Conservation (phyloP, 306 rosid genomes). For the Chamaecrista fasciculata region DNA sequence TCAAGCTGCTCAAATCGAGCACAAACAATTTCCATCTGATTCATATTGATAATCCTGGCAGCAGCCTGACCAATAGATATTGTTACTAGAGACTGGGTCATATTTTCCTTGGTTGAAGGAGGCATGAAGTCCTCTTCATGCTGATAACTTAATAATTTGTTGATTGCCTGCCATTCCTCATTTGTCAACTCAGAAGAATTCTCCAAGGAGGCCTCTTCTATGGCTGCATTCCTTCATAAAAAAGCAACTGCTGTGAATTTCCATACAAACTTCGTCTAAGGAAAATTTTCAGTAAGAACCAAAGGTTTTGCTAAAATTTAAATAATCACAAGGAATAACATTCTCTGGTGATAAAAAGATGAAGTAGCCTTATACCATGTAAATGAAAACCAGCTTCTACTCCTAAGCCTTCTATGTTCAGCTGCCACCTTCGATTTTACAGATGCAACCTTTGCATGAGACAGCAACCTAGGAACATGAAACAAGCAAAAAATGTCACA, state of each 20-base stretch:
- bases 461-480: conserved; percentile 62
- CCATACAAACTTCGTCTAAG: conserved; percentile 8
- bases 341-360: background rate
- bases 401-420: conserved; percentile 63
- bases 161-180: conserved; percentile 93
- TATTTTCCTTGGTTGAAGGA: conserved; percentile 63
- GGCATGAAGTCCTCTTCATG: conserved; percentile 61
- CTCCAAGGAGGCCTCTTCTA: conserved; percentile 52
- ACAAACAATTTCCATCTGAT: conserved; percentile 77
- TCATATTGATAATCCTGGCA: conserved; percentile 69
- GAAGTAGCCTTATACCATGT: conserved; percentile 50
- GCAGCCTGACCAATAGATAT: conserved; percentile 79
- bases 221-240: conserved; percentile 49
- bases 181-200: conserved; percentile 52
- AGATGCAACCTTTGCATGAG: conserved; percentile 89
- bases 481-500: conserved; percentile 25
- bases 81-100: conserved; percentile 67
- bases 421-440: conserved; percentile 91
- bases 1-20: conserved; percentile 84
- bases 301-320: conserved; percentile 10
- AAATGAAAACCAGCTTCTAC: conserved; percentile 84
- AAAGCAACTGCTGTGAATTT: conserved; percentile 17
- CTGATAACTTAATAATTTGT: conserved; percentile 75
- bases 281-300: conserved; percentile 12
- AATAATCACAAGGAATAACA: conserved; percentile 7